Conservation (phyloP, 768 basidiomycete genomes). For the Candolleomyces aberdarensis region DNA sequence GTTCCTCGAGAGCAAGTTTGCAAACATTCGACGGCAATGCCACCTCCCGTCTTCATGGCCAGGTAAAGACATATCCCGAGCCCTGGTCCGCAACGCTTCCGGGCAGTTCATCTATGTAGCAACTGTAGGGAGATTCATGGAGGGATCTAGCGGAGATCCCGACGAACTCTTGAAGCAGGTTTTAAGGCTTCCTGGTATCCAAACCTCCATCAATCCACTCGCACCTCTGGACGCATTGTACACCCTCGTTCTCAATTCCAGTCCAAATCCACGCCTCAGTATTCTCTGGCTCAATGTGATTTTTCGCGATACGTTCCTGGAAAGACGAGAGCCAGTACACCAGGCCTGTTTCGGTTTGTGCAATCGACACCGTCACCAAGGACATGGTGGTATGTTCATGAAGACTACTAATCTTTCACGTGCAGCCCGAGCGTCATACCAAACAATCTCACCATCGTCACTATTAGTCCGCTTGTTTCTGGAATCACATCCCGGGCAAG, state of each 20-base stretch:
- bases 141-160: no score
- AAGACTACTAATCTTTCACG: no score
- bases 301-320: neutral
- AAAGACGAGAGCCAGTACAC: neutral
- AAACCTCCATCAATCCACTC: neutral
- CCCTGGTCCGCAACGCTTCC: neutral
- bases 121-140: constrained; percentile 6
- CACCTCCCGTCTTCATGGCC: constrained; percentile 6
- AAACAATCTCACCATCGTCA: neutral
- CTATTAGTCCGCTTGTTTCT: neutral
- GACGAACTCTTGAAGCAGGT: no score
- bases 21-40: neutral
- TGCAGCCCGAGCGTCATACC: no score
- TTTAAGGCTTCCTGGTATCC: no score
- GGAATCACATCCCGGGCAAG: neutral
- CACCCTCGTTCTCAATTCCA: neutral
- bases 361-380: neutral
- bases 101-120: constrained; percentile 17
- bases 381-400: no score
- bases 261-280: neutral
- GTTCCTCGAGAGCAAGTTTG: neutral
- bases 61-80: neutral
- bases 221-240: neutral
- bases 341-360: neutral
- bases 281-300: neutral